These are phyloP conservation scores for Rhodotorula sp. DNA, from an alignment of 1,284 basidiomycete species.

Conservation along the genomic window DNA sequence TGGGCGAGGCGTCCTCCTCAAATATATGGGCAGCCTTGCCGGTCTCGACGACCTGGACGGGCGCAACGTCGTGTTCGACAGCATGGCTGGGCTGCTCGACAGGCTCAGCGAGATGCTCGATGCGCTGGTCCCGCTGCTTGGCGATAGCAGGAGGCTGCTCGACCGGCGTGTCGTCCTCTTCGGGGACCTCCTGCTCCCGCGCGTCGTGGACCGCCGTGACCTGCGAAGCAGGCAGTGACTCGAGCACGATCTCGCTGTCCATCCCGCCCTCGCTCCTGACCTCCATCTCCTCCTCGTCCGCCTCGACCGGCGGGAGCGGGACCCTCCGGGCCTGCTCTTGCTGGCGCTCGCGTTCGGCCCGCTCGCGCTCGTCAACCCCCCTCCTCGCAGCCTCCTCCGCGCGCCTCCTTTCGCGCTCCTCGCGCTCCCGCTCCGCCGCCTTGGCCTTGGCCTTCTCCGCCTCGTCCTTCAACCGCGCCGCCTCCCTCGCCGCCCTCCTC, in stretches of 20 bases:
- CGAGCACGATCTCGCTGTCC: slow-evolving; percentile 9
- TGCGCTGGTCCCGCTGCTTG: no score
- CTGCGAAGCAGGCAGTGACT: slow-evolving; percentile 3
- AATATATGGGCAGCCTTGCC: no score
- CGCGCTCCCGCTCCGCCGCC: slow-evolving; percentile 6
- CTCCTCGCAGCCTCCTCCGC: not conserved
- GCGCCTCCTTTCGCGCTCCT: not conserved
- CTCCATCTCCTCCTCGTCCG: slow-evolving; percentile 2
- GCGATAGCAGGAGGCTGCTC: no score
- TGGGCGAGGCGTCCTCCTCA: no score
- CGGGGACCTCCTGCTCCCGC: not conserved
- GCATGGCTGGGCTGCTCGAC: no score
- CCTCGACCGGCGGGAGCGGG: not conserved
- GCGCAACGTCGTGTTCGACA: no score
- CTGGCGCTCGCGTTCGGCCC: not conserved
- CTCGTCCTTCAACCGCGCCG: not conserved
- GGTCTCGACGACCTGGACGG: no score
- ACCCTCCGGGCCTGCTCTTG: not conserved
- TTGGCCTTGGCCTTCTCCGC: not conserved
- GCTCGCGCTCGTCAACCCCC: not conserved
- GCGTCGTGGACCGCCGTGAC: not conserved
- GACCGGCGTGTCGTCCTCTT: not conserved
- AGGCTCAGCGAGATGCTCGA: no score
- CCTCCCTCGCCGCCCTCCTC: slow-evolving; percentile 3
- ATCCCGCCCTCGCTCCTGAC: slow-evolving; percentile 6